Conservation (phyloP, 2,329 filamentous ascomycete genomes). For the Pleoardoris graminearum region DNA sequence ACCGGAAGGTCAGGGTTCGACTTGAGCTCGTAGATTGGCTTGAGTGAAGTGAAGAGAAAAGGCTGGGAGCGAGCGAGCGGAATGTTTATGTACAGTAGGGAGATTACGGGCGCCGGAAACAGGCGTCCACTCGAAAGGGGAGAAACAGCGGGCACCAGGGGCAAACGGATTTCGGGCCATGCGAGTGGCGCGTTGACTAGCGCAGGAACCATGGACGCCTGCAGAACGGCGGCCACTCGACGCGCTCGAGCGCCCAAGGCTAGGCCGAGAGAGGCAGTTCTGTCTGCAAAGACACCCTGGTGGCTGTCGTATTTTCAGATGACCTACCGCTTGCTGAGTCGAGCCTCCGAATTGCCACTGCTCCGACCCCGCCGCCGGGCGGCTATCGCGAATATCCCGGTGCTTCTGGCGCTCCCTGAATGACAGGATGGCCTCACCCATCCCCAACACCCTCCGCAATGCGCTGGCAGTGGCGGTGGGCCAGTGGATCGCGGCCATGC, state of each 20-base stretch:
- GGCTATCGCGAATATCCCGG: slow-evolving; percentile 25
- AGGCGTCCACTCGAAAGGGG: slow-evolving; percentile 39
- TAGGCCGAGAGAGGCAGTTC: slow-evolving; percentile 36
- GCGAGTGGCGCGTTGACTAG: slow-evolving; percentile 41
- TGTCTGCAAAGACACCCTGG: slow-evolving; percentile 24
- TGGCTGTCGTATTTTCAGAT: slow-evolving; percentile 42
- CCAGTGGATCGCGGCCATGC: background rate
- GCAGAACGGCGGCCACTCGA: slow-evolving; percentile 32
- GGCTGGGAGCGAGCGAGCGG: slow-evolving; percentile 18
- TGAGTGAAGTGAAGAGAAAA: slow-evolving; percentile 40
- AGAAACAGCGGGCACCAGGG: slow-evolving; percentile 32
- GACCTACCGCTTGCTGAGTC: slow-evolving; percentile 31
- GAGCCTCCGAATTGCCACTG: slow-evolving; percentile 20
- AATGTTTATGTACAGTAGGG: slow-evolving; percentile 43
- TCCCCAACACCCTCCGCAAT: background rate
- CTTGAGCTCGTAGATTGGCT: slow-evolving; percentile 44
- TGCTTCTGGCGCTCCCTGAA: slow-evolving; percentile 8
- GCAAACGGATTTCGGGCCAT: slow-evolving; percentile 24
- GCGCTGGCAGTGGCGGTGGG: slow-evolving; percentile 2
- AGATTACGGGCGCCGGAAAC: slow-evolving; percentile 43
- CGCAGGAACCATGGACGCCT: slow-evolving; percentile 42
- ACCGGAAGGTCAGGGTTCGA: slow-evolving; percentile 45
- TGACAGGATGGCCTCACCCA: slow-evolving; percentile 9
- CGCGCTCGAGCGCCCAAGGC: slow-evolving; percentile 27
- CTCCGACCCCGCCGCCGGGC: slow-evolving; percentile 24